phyloP scores from a whole-genome alignment of 1,139 yeast genomes.

The Pichia sp. region DNA sequence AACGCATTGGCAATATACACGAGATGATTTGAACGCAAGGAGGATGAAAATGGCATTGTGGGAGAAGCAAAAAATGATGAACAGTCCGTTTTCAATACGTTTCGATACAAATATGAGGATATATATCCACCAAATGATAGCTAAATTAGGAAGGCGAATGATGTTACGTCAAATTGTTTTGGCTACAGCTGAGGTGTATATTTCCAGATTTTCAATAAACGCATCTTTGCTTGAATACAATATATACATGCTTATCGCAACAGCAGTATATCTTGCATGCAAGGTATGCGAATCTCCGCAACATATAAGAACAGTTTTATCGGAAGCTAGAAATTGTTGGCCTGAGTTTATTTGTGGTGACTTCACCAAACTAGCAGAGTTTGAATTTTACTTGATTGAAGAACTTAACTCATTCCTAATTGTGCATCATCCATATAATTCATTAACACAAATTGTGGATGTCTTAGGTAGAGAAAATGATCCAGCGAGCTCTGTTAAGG shows the following conservation, averaged over 20 bases:
- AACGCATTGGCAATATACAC: slow-evolving; percentile 50
- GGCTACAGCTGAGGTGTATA: slow-evolving; percentile 82
- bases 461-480: slow-evolving; percentile 30
- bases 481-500: background rate
- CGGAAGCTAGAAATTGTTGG: slow-evolving; percentile 88
- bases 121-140: slow-evolving; percentile 59
- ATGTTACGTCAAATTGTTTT: slow-evolving; percentile 74
- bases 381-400: slow-evolving; percentile 87
- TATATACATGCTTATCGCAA: slow-evolving; percentile 69
- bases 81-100: slow-evolving; percentile 5
- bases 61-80: slow-evolving; percentile 11
- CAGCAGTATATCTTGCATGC: slow-evolving; percentile 84
- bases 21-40: slow-evolving; percentile 2
- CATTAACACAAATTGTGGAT: slow-evolving; percentile 54
- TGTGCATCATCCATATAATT: slow-evolving; percentile 82
- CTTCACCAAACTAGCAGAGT: slow-evolving; percentile 87
- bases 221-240: slow-evolving; percentile 78
- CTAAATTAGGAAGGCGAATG: slow-evolving; percentile 70
- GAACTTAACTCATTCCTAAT: slow-evolving; percentile 77
- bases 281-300: slow-evolving; percentile 95
- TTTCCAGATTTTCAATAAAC: slow-evolving; percentile 63
- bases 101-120: slow-evolving; percentile 62
- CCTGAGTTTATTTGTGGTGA: slow-evolving; percentile 93
- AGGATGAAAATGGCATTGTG: slow-evolving; percentile 7
- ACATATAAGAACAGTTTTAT: slow-evolving; percentile 74